phyloP scores from a whole-genome alignment of 345 rosid species.

The Arabidopsis arenosa region DNA sequence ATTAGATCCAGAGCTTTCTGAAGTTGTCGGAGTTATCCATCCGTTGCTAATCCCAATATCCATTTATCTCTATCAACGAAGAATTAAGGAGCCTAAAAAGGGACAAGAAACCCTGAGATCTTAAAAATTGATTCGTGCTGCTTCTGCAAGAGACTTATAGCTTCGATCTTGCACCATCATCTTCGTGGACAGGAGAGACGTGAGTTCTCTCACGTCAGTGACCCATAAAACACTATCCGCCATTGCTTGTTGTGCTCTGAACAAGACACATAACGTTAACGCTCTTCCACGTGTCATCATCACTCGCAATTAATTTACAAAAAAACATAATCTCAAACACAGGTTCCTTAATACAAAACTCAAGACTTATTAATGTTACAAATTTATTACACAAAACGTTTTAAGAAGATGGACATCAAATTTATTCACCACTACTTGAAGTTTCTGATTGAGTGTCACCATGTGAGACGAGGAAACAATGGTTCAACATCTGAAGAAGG shows the following conservation, averaged over 20 bases:
- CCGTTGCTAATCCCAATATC: slow-evolving; percentile 34
- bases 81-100: slow-evolving; percentile 1
- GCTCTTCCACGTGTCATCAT: slow-evolving; percentile 20
- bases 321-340: neutral
- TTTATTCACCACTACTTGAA: neutral
- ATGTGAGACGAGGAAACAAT: slow-evolving; percentile 32
- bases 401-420: neutral
- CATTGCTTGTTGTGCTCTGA: slow-evolving; percentile 14
- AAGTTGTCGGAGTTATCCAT: slow-evolving; percentile 24
- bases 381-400: neutral
- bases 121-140: neutral
- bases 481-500: slow-evolving; percentile 33
- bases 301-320: neutral
- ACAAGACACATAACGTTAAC: slow-evolving; percentile 2
- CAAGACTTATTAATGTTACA: neutral
- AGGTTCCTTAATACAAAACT: no score
- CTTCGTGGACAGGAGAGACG: neutral
- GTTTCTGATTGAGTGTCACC: slow-evolving; percentile 3
- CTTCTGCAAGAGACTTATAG: slow-evolving; percentile 7
- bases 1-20: slow-evolving; percentile 15
- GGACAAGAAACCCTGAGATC: slow-evolving; percentile 7
- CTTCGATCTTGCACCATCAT: slow-evolving; percentile 27
- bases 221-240: slow-evolving; percentile 26
- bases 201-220: neutral
- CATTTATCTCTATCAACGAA: slow-evolving; percentile 17